These are phyloP conservation scores for Phlegmacium glaucopus DNA, from an alignment of 768 basidiomycete genomes.

Conservation along the genomic window DNA sequence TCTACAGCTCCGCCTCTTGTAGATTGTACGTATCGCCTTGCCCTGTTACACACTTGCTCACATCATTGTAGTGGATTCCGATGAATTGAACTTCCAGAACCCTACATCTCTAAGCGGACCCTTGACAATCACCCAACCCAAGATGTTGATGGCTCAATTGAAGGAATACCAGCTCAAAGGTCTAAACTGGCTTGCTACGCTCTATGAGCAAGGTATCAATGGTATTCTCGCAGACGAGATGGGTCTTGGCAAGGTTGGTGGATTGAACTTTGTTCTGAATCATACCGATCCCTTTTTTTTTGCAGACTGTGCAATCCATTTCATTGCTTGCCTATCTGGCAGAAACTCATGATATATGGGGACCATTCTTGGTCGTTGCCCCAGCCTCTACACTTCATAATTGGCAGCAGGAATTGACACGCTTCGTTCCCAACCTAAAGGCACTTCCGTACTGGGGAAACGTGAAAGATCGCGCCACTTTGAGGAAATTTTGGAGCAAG, in stretches of 20 bases:
- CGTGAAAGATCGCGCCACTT: slow-evolving; percentile 89
- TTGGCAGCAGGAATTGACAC: slow-evolving; percentile 98
- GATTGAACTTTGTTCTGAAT: not conserved
- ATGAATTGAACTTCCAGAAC: slow-evolving; percentile 99
- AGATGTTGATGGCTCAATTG: slow-evolving; percentile 93
- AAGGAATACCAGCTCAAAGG: slow-evolving; percentile 99
- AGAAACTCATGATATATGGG: slow-evolving; percentile 98
- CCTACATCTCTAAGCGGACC: slow-evolving; percentile 86
- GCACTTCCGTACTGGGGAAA: slow-evolving; percentile 98
- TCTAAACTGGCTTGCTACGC: slow-evolving; percentile 93
- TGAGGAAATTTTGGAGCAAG: slow-evolving; percentile 97
- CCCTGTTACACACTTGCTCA: not conserved
- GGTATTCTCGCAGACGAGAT: slow-evolving; percentile 99
- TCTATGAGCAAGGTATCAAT: slow-evolving; percentile 99
- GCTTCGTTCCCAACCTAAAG: slow-evolving; percentile 92
- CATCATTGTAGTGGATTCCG: slow-evolving; percentile 71
- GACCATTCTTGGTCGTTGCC: slow-evolving; percentile 96
- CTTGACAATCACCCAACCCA: slow-evolving; percentile 85
- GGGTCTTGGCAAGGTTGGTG: slow-evolving; percentile 81
- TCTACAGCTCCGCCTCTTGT: slow-evolving; percentile 46
- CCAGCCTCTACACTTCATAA: slow-evolving; percentile 97
- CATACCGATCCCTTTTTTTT: not conserved
- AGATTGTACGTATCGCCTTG: slow-evolving; percentile 56
- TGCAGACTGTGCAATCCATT: slow-evolving; percentile 94
- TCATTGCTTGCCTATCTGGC: slow-evolving; percentile 94